Base-by-base conservation (phyloP, 2,329 filamentous ascomycete species). In the Hypomyces rosellus region DNA sequence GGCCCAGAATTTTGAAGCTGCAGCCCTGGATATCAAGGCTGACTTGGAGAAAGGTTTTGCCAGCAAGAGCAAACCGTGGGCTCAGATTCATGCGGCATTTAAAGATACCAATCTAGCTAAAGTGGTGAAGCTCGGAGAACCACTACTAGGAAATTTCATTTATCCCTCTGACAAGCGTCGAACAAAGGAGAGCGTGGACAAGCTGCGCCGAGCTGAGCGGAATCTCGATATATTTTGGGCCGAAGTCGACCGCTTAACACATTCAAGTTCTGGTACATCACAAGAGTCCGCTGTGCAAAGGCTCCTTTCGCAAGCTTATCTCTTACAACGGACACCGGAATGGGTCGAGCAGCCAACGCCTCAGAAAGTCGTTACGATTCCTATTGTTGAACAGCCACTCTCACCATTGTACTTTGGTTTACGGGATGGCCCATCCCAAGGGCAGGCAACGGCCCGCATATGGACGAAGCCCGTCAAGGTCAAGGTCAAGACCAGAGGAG, bases 161-260 rank as follows among this genome's bases (percentile, higher is more conserved):
- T 73, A 74, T 49, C 71, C 71, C 0, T 51, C 63, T 5, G 66
- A 73, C 3, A 77, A 74, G 55, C 71, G 67, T 11, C 68, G 69
- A 2, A 78, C 65, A 3, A 67, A 67, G 48, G 68, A 71, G 13
- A 79, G 69, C 15, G 65, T 73, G 0, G 66, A 71, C 4, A 58
- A 60, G 0, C 66, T 81, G 60, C 67, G 70, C 9, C 54, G 41
- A 2, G 75, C 78, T 1, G 78, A 82, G 61, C 22, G 37, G 0
- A 65, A 69, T 20, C 64, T 49, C n/a, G 52, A 55, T 30, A 38
- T 3, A 3, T 55, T 54, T 13, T 55, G 53, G 53, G 15, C 34
- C 13, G 44, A 12, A 3, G 22, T 55, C 14, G 50, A 58, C 18
- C 40, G 39, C 11, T 2, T 58, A 11, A 30, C 25, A 11, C 1